Conservation (phyloP, 2,329 filamentous ascomycete genomes). For the Phaeosphaeria sp. region DNA sequence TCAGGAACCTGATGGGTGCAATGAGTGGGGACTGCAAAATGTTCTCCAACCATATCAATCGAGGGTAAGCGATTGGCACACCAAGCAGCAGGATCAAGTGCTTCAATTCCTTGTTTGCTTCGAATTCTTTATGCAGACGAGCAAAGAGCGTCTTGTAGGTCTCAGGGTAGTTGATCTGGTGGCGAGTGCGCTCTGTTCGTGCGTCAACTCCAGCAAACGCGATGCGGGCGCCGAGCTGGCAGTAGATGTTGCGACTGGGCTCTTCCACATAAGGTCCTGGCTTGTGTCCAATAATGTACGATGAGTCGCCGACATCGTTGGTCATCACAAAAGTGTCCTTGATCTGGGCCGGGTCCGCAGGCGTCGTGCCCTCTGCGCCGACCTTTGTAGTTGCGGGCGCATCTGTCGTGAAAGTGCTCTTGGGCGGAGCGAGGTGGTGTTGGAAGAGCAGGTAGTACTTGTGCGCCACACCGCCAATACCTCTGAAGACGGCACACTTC, state of each 20-base stretch:
- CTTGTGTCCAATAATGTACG: conserved; percentile 78
- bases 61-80: conserved; percentile 73
- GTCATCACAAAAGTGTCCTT: conserved; percentile 75
- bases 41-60: conserved; percentile 96
- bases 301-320: conserved; percentile 65
- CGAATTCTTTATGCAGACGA: conserved; percentile 60
- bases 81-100: conserved; percentile 69
- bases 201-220: conserved; percentile 67
- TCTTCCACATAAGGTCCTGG: conserved; percentile 73
- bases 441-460: conserved; percentile 72
- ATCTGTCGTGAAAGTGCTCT: conserved; percentile 85
- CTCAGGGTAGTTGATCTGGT: conserved; percentile 86
- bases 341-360: conserved; percentile 72
- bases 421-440: conserved; percentile 81
- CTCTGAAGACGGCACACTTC: conserved; percentile 68
- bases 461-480: conserved; percentile 65
- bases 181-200: conserved; percentile 78
- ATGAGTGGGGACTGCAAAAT: conserved; percentile 86
- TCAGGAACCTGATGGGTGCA: conserved; percentile 85
- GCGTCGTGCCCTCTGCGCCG: conserved; percentile 59
- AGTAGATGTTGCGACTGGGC: conserved; percentile 66
- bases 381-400: conserved; percentile 59
- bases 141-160: conserved; percentile 67
- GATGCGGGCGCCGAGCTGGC: conserved; percentile 69
- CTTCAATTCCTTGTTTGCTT: conserved; percentile 63